Percentiles rank a stretch among this genome's conserved stretches.
Conservation (phyloP, 2,329 filamentous ascomycete species). For the Teratosphaeria nubilosa region DNA sequence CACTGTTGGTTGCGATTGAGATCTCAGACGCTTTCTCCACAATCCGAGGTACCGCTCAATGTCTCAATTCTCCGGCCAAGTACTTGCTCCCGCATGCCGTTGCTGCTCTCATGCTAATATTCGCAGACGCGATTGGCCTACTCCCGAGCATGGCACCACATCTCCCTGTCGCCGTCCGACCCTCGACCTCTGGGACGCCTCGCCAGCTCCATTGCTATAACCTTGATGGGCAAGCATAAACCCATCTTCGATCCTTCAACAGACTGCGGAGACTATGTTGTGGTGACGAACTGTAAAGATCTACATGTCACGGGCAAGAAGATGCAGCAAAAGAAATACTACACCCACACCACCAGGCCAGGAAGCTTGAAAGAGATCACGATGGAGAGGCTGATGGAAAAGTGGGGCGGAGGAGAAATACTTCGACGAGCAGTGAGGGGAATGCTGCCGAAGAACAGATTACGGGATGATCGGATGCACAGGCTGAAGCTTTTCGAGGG, state of each 20-base stretch:
- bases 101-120: background rate
- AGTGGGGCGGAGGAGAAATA: slow-evolving; percentile 88
- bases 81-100: background rate
- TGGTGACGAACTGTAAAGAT: slow-evolving; percentile 75
- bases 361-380: slow-evolving; percentile 79
- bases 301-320: slow-evolving; percentile 87
- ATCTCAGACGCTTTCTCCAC: background rate
- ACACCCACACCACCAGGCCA: slow-evolving; percentile 83
- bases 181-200: slow-evolving; percentile 77
- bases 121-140: slow-evolving; percentile 86
- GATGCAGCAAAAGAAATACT: slow-evolving; percentile 88
- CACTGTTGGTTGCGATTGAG: background rate
- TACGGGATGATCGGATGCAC: slow-evolving; percentile 77
- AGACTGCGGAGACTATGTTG: slow-evolving; percentile 98
- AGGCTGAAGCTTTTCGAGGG: slow-evolving; percentile 90
- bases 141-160: slow-evolving; percentile 88
- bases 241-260: slow-evolving; percentile 95
- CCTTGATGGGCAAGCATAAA: slow-evolving; percentile 98
- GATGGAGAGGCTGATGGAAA: slow-evolving; percentile 90
- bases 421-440: slow-evolving; percentile 84
- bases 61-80: slow-evolving; percentile 13
- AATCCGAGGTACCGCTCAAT: slow-evolving; percentile 2
- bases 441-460: slow-evolving; percentile 94
- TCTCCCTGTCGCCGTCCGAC: slow-evolving; percentile 50
- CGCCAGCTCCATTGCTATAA: slow-evolving; percentile 73